A percentile compares a stretch with the other conserved stretches of the same genome.
Conservation (phyloP, 768 basidiomycete genomes). For the Leccinum longicurvipes region DNA sequence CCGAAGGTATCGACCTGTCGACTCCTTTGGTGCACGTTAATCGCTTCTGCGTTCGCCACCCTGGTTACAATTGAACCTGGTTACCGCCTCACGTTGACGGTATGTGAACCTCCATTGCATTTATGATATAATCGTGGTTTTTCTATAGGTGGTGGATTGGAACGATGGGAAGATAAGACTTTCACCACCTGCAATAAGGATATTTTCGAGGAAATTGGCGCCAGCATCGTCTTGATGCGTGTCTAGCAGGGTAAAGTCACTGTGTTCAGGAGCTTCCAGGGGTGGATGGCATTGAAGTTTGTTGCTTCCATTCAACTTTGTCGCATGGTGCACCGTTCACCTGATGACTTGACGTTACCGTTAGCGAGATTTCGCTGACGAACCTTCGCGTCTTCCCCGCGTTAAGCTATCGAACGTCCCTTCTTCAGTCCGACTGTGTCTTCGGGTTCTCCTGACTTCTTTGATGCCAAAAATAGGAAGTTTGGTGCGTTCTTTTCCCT, state of each 20-base stretch:
- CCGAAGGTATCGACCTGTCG: constrained; percentile 56
- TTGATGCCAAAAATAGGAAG: constrained; percentile 50
- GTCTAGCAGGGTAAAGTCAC: constrained; percentile 47
- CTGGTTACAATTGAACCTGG: constrained; percentile 52
- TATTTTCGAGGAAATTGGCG: constrained; percentile 63
- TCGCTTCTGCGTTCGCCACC: constrained; percentile 68
- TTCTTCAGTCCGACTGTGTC: constrained; percentile 61
- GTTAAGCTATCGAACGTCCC: constrained; percentile 66
- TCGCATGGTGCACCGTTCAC: background rate
- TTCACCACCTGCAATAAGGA: constrained; percentile 59
- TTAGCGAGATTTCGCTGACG: constrained; percentile 60
- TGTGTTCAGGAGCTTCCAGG: constrained; percentile 66
- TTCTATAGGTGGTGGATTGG: constrained; percentile 59
- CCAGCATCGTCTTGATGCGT: constrained; percentile 57
- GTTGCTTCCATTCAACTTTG: constrained; percentile 1
- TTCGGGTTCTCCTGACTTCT: constrained; percentile 37
- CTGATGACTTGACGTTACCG: background rate
- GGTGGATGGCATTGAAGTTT: constrained; percentile 69
- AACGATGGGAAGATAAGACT: constrained; percentile 66
- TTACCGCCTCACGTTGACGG: constrained; percentile 56
- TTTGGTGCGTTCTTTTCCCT: constrained; percentile 35
- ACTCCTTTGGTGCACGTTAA: constrained; percentile 70
- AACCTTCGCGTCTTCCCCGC: constrained; percentile 65
- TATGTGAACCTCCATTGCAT: constrained; percentile 29
- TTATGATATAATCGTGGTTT: background rate